Evolutionary conservation across 108 stramenopile genomes (phyloP), one percentile per base, ranked within the genome.

Genomic region (Poteriospumella lacustris): DNA sequence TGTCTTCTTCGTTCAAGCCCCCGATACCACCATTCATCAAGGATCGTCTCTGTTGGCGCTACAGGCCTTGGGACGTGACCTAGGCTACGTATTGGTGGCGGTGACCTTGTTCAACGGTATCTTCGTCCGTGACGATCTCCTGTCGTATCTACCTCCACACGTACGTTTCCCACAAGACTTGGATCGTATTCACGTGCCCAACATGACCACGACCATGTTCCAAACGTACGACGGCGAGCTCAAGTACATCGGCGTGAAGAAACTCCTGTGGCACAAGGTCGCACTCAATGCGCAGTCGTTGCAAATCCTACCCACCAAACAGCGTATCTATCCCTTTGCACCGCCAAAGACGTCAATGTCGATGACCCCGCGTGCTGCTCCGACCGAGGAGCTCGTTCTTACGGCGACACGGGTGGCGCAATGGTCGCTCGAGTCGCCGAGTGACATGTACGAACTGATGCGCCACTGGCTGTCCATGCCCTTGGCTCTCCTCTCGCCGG

Each of bases 141-240:
- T 73, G 36, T 3, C 26, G 9, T 12, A 42, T 5, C 41, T 73
- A 19, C 70, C 70, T 33, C 44, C 70, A 9, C 19, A 56, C 15
- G 24, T 56, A 56, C 15, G 15, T 19, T 19, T 56, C 15, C 15
- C 24, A 56, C 15, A 19, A 56, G 80, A 85, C 9, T 89, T 91
- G 29, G 89, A 91, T 75, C 86, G 79, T 33, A 52, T 92, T 40
- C 90, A 91, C 56, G 85, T 89, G 64, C 59, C 79, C 29, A 85
- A 88, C 39, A 91, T 91, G 92, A 89, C 86, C 42, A 91, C 92
- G 29, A 59, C 73, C 29, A 42, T 91, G 1, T 92, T 90, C 83
- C 92, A 92, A 82, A 82, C 91, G n/a, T 92, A 92, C 72, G 90
- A 92, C 75, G 90, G 90, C 36, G 89, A 90, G 0, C 56, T 92